Conservation (phyloP, 2,329 filamentous ascomycete genomes). For the Byssochlamys sp. region DNA sequence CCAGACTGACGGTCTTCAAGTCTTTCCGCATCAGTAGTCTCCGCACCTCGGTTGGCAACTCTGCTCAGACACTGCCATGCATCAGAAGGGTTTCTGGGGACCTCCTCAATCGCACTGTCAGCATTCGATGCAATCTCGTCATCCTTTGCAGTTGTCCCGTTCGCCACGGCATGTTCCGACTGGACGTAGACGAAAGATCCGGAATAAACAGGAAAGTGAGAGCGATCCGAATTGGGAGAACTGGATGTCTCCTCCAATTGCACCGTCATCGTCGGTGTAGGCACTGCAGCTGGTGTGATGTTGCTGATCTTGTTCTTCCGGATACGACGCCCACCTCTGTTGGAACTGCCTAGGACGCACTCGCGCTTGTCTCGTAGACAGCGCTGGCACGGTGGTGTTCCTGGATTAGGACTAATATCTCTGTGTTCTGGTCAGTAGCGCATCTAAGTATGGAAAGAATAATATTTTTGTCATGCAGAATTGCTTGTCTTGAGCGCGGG, state of each 20-base stretch:
- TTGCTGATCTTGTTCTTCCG: conserved; percentile 42
- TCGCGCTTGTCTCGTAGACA: conserved; percentile 50
- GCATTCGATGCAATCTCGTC: conserved; percentile 30
- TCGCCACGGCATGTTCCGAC: conserved; percentile 20
- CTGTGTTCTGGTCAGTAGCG: conserved; percentile 21
- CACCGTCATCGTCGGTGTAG: conserved; percentile 17
- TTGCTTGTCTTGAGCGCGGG: conserved; percentile 1
- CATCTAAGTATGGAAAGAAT: conserved; percentile 1
- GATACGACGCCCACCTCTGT: conserved; percentile 50
- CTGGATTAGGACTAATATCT: conserved; percentile 39
- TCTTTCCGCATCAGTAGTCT: conserved; percentile 13
- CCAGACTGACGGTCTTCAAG: conserved; percentile 14
- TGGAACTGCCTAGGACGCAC: conserved; percentile 51
- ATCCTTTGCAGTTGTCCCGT: conserved; percentile 22
- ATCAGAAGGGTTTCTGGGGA: conserved; percentile 39
- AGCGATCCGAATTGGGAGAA: conserved; percentile 17
- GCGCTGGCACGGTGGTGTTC: conserved; percentile 47
- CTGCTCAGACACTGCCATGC: conserved; percentile 41
- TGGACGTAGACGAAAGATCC: conserved; percentile 25
- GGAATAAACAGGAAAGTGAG: conserved; percentile 20
- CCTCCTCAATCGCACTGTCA: conserved; percentile 30
- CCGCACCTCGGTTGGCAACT: conserved; percentile 32
- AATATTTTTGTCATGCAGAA: conserved; percentile 6
- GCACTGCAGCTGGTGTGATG: conserved; percentile 18
- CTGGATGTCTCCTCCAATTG: conserved; percentile 15